Conservation (phyloP, 2,329 filamentous ascomycete genomes). For the Fusarium euwallaceae region DNA sequence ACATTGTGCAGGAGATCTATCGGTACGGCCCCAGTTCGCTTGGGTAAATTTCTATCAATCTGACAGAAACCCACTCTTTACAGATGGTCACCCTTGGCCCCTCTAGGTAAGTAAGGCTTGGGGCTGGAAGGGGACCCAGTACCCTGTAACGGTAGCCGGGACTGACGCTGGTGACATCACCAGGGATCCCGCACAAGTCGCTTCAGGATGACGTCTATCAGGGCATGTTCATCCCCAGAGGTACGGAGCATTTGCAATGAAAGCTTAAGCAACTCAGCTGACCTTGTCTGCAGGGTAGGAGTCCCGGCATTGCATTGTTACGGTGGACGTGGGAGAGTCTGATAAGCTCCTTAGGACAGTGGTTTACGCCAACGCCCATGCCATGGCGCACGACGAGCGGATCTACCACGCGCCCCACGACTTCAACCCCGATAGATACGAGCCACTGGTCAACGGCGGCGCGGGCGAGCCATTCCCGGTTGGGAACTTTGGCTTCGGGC, state of each 20-base stretch:
- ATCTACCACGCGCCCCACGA: conserved; percentile 56
- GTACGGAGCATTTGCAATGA: conserved; percentile 42
- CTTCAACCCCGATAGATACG: conserved; percentile 64
- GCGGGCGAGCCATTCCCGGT: conserved; percentile 59
- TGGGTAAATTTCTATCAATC: neutral
- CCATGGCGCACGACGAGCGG: conserved; percentile 58
- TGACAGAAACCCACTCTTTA: neutral
- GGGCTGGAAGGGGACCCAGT: neutral
- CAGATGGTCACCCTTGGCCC: conserved; percentile 59
- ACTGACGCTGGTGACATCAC: conserved; percentile 18
- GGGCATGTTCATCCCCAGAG: conserved; percentile 69
- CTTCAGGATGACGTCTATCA: conserved; percentile 69
- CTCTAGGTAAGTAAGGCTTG: conserved; percentile 55
- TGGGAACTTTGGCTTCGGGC: conserved; percentile 52
- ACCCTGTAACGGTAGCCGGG: conserved; percentile 8
- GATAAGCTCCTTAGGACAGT: conserved; percentile 48
- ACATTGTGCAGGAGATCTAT: conserved; percentile 60
- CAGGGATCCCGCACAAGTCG: conserved; percentile 66
- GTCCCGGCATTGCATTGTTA: neutral
- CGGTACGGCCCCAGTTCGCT: conserved; percentile 41
- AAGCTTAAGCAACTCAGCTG: conserved; percentile 4
- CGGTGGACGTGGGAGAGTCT: conserved; percentile 28
- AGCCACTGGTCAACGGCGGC: conserved; percentile 40
- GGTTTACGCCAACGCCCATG: conserved; percentile 57
- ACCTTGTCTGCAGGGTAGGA: conserved; percentile 37